Evolutionary conservation across 1,284 basidiomycete genomes (phyloP), one percentile per base, ranked within the genome.

Genomic region (Puccinia horiana): DNA sequence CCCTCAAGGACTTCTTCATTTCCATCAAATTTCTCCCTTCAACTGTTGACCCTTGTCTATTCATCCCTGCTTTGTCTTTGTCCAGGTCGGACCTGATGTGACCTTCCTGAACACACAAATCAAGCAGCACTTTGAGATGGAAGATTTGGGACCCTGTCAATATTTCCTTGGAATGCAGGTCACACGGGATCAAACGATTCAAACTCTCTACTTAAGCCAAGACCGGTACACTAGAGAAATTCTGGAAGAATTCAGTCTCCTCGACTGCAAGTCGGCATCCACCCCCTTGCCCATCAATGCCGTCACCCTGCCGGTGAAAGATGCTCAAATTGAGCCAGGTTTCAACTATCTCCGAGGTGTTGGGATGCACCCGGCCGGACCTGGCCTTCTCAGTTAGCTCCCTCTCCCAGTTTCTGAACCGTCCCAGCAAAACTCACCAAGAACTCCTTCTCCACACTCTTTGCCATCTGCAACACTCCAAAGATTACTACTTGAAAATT

Each of bases 31-130:
- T 73, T 35, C 20, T 2, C 2, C 42, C 29, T 12, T 18, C 42
- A 2, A 26, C 14, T 5, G 49, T 23, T 4, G 52, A 76, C 20
- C 73, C 73, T 18, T 54, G 16, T 37, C 49, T 76, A 8, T 76
- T 76, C 42, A 29, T n/a, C 47, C 73, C 4, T 76, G 73, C 32
- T 58, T 76, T 40, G 73, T 76, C 32, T 58, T 56, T 29, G 40
- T 76, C 4, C 73, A 76, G 29, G 73, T 54, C 11, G 73, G 73
- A 35, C 23, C 37, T 5, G 32, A 76, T 32, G 11, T 76, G 4
- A 3, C 1, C 6, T 56, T 49, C 20, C 40, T 76, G 12, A 54
- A 58, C 11, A 37, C 5, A 6, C 1, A 14, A n/a, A 76, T 76
- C 73, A 54, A 76, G 23, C 9, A 16, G 1, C 18, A 20, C 3